Base-by-base conservation (phyloP, 140 eudicot genomes). In the Flaveria floridana region DNA sequence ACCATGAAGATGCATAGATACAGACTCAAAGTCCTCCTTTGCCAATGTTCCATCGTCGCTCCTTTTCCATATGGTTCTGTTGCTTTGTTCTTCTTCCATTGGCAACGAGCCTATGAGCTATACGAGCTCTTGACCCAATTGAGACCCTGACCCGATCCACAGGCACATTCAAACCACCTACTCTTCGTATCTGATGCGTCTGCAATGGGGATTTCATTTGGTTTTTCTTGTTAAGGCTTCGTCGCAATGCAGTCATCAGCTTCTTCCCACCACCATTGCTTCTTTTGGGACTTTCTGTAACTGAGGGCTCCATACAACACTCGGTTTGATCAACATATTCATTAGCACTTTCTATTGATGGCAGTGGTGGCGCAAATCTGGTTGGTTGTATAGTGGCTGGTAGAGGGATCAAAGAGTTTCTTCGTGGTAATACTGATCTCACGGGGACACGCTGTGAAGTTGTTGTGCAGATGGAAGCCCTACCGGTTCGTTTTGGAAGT, bases 141-240 rank as follows among this genome's bases (percentile, higher is more conserved):
- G 98, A 93, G 16, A 93, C 94, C 62, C 98, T 79, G n/a, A 93
- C 88, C 76, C 87, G 87, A 74, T 93, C 98, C 86, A 83, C 85
- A 12, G 89, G 89, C 3, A 93, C 89, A 79, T 86, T 91, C n/a
- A 91, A 80, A 12, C 84, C 88, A 53, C 90, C 88, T 41, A 82
- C 81, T 80, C 85, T 78, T 3, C 72, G 53, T 12, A 78, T 52
- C 42, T 81, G 89, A 70, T 81, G 89, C 1, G 48, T 14, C 19
- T 59, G 59, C 48, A 48, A 68, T 5, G 96, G 91, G 0, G 88
- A 83, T 75, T 85, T 88, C 73, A 72, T 74, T 42, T 81, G 81
- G 73, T 70, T 82, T 81, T 82, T 90, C 87, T 85, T 90, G 81
- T 81, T 86, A 74, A 87, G 34, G 81, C 98, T 92, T 83, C 81